Evolutionary conservation across 2,329 filamentous ascomycete genomes (phyloP).

Genomic region (Trichoderma semiorbis): DNA sequence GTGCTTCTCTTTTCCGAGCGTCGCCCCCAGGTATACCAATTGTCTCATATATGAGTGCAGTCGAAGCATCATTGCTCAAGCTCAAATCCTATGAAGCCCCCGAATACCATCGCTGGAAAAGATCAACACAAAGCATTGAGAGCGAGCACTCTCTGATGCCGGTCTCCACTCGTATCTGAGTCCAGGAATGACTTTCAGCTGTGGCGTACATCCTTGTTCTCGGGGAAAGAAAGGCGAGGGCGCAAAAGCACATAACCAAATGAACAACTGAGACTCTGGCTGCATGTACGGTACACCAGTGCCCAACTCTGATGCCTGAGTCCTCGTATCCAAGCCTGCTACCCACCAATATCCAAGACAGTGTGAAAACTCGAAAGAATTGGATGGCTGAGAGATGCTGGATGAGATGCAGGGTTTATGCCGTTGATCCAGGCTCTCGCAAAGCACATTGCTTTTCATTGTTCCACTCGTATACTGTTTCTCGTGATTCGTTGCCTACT

Average conservation of each 20-base stretch:
- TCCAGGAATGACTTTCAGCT: neutral
- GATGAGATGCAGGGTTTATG: neutral
- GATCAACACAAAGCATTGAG: neutral
- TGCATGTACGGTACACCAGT: neutral
- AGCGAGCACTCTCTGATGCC: neutral
- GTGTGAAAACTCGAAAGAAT: neutral
- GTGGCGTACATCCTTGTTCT: constrained; percentile 7
- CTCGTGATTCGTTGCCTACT: neutral
- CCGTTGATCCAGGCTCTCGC: neutral
- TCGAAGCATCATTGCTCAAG: neutral
- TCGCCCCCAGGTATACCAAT: neutral
- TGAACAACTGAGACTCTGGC: neutral
- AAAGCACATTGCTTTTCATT: neutral
- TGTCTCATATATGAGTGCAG: neutral
- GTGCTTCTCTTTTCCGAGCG: neutral
- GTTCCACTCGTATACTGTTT: neutral
- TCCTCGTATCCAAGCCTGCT: neutral
- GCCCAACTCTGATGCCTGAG: neutral
- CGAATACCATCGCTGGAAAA: neutral
- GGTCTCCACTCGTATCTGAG: neutral
- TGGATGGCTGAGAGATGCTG: neutral
- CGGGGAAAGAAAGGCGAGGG: neutral
- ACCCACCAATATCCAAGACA: neutral
- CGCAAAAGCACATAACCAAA: neutral
- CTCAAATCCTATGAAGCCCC: neutral